Base-by-base conservation (phyloP, 805 yeast species). In the Lipomyces spencermartinsiae region DNA sequence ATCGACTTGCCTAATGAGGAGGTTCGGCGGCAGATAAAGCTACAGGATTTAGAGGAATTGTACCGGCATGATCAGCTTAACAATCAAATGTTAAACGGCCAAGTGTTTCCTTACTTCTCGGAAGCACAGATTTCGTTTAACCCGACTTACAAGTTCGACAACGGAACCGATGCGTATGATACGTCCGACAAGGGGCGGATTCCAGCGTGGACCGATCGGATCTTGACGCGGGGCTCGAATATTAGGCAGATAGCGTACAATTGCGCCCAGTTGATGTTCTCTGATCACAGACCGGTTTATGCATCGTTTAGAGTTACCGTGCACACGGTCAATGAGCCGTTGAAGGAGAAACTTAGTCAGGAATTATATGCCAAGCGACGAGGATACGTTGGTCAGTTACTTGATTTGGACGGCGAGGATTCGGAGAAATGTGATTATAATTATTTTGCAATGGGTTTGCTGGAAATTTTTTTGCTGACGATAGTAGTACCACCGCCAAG, bases 171-270 rank as follows among this genome's bases (percentile, higher is more conserved):
- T 60, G 80, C 78, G 22, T 95, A 93, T 76, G 98, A 94, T 77
- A 83, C 96, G 1, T 89, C 97, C 10, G 99, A 94, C 73, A 94
- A 94, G 77, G 94, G 89, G 70, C 84, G 99, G 73, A 88, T 91
- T 3, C 99, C 99, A 0, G 90, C 97, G 0, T 94, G 98, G 98
- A 94, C 98, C 0, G 99, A 94, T 78, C 83, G 99, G 75, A 89
- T 92, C 64, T 80, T 94, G 59, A 89, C 83, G 74, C 82, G 84
- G 67, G 92, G 96, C 51, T 77, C 81, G 3, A 80, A 79, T 19
- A 74, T 93, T 55, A 79, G 82, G 54, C 95, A 92, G 59, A 76
- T 87, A 70, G 87, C 87, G 62, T 95, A 95, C 76, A 85, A 89
- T 61, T 87, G 88, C 0, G 86, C 86, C 72, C 79, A 78, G 29